A percentile compares a stretch with the other conserved stretches of the same genome.
These are phyloP conservation scores for Phalaenopsis aphrodite DNA, from an alignment of 106 monocot species.

Conservation along the genomic window DNA sequence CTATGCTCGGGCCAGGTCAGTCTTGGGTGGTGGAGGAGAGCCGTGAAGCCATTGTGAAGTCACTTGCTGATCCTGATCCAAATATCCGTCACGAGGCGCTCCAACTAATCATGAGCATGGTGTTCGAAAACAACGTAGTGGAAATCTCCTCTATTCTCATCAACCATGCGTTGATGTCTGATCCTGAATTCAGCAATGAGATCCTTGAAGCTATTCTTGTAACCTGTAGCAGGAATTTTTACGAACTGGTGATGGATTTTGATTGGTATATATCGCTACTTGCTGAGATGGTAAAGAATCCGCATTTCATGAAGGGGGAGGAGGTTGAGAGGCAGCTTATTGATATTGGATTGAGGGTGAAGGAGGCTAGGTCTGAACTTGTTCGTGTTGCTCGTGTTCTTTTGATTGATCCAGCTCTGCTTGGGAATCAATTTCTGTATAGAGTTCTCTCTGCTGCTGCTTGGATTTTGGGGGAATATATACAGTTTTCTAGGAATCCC, in stretches of 20 bases:
- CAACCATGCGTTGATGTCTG: conserved; percentile 45
- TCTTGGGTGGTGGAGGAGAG: conserved; percentile 62
- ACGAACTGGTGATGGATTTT: conserved; percentile 74
- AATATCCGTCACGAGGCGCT: conserved; percentile 71
- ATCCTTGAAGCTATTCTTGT: conserved; percentile 53
- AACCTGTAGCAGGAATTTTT: conserved; percentile 53
- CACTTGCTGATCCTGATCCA: conserved; percentile 51
- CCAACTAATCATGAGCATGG: conserved; percentile 52
- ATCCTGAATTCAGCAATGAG: conserved; percentile 75
- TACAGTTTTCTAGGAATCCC: conserved; percentile 60
- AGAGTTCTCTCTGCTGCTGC: conserved; percentile 68
- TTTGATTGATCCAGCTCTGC: conserved; percentile 78
- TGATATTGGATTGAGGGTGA: conserved; percentile 79
- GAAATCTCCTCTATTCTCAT: conserved; percentile 55
- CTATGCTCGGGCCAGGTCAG: conserved; percentile 45
- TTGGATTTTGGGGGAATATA: conserved; percentile 83
- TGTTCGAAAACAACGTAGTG: conserved; percentile 46
- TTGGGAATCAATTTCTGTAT: conserved; percentile 60
- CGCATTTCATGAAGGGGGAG: conserved; percentile 59
- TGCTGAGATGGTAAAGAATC: conserved; percentile 60
- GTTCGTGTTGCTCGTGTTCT: conserved; percentile 63
- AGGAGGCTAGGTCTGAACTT: conserved; percentile 73
- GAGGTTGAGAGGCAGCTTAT: conserved; percentile 82
- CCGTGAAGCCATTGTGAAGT: conserved; percentile 38
- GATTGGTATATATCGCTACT: conserved; percentile 91